Base-by-base conservation (phyloP, 2,329 filamentous ascomycete genomes). In the Purpureocillium lavendulum region DNA sequence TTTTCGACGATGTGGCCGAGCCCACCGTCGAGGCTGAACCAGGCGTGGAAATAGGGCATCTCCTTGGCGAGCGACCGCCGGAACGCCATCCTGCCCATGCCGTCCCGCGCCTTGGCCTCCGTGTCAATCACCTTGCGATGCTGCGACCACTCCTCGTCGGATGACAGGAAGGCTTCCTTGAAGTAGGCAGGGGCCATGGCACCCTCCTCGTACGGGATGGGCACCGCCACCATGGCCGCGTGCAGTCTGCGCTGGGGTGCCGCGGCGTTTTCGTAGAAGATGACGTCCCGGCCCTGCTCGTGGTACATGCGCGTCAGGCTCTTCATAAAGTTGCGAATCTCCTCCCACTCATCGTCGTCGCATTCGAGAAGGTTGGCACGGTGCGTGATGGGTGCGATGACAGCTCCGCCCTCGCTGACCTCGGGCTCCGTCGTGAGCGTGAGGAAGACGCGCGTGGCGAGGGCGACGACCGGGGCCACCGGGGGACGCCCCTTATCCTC, bases 241-340 rank as follows among this genome's bases (percentile, higher is more conserved):
- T 98, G 92, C 43, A 77, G 73, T 49, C 84, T 85, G 14, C 85
- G 74, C 3, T 84, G 75, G 2, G 88, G 88, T 12, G 79, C 70
- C 1, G 88, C 89, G 3, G 92, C 92, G 58, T 98, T 97, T 57
- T 98, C 92, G 69, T 98, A 98, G 65, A 98, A 98, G 46, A 98
- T 69, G 9, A 97, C 89, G 52, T 92, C 87, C 38, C 86, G 84
- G 10, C 89, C 88, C 60, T 94, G 87, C 33, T 89, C 84, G 64
- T 94, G 87, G 62, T 97, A 98, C 77, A 96, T 84, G 33, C 90
- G 80, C 4, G 84, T 96, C 15, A 98, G 72, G 42, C 80, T 84
- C 67, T 98, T 98, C 90, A 97, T 97, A 58, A 98, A 98, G 60
- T 98, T 98, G 50, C 92, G 84, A 6, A 98, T 82, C 62, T 98